Evolutionary conservation across 2,329 filamentous ascomycete species (phyloP).

Genomic region (Dothistroma septosporum): DNA sequence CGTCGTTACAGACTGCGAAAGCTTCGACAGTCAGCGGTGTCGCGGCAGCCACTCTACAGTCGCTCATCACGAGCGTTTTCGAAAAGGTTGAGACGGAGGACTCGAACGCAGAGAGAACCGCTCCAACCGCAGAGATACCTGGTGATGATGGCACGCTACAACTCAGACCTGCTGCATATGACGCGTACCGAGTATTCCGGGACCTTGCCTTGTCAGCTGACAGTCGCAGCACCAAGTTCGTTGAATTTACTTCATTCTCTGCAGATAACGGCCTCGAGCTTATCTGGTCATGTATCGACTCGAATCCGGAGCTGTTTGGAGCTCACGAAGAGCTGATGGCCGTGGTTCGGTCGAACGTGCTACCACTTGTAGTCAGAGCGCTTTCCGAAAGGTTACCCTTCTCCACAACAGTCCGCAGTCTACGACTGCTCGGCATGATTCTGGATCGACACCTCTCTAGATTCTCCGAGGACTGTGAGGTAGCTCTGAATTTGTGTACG

Average conservation of each 20-base stretch:
- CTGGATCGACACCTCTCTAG: slow-evolving; percentile 72
- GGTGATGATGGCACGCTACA: slow-evolving; percentile 61
- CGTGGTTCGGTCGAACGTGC: slow-evolving; percentile 69
- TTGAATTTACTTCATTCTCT: slow-evolving; percentile 72
- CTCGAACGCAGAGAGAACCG: slow-evolving; percentile 53
- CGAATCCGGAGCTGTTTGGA: slow-evolving; percentile 77
- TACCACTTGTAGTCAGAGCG: slow-evolving; percentile 76
- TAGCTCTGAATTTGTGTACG: slow-evolving; percentile 74
- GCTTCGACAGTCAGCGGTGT: slow-evolving; percentile 93
- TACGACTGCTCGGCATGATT: slow-evolving; percentile 77
- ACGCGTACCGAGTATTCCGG: slow-evolving; percentile 83
- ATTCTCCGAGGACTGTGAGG: slow-evolving; percentile 73
- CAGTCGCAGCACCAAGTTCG: slow-evolving; percentile 74
- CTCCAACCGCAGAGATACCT: slow-evolving; percentile 63
- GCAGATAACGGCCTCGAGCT: slow-evolving; percentile 84
- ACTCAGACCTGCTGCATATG: slow-evolving; percentile 71
- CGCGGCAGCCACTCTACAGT: slow-evolving; percentile 91
- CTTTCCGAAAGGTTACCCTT: slow-evolving; percentile 77
- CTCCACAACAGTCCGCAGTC: slow-evolving; percentile 73
- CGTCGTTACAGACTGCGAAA: slow-evolving; percentile 84
- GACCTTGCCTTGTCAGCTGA: slow-evolving; percentile 87
- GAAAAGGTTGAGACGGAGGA: slow-evolving; percentile 85
- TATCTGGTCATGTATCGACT: slow-evolving; percentile 83
- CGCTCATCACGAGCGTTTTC: slow-evolving; percentile 86
- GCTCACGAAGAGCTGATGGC: slow-evolving; percentile 75